phyloP scores from a whole-genome alignment of 2,329 filamentous ascomycete species.

The Diplocarpon rosae region DNA sequence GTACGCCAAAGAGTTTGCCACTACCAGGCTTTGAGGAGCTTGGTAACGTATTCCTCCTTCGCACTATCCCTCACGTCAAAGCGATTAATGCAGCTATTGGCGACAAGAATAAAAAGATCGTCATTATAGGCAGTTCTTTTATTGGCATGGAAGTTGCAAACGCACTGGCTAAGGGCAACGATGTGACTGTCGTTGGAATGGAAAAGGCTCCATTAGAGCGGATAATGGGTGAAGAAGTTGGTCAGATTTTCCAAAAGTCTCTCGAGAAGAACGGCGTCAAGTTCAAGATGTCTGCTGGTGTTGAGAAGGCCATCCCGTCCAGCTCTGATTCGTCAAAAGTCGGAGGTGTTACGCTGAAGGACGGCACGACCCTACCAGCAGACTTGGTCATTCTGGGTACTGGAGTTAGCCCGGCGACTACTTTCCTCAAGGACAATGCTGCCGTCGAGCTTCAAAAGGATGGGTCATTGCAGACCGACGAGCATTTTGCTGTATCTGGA shows the following conservation, averaged over 20 bases:
- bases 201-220: constrained; percentile 75
- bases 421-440: constrained; percentile 65
- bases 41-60: constrained; percentile 76
- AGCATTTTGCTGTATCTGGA: constrained; percentile 65
- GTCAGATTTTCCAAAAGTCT: constrained; percentile 65
- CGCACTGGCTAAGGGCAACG: constrained; percentile 66
- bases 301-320: constrained; percentile 73
- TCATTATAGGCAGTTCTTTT: constrained; percentile 85
- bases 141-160: constrained; percentile 98
- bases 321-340: constrained; percentile 57
- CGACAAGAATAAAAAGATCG: constrained; percentile 79
- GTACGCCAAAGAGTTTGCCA: constrained; percentile 63
- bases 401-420: constrained; percentile 76
- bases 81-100: constrained; percentile 71
- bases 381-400: constrained; percentile 89
- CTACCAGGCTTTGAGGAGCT: constrained; percentile 78
- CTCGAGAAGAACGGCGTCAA: constrained; percentile 82
- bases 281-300: constrained; percentile 70
- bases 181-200: constrained; percentile 81
- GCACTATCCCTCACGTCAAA: constrained; percentile 66
- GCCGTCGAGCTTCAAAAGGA: constrained; percentile 65
- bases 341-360: constrained; percentile 71
- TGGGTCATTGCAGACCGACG: constrained; percentile 74
- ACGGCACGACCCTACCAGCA: constrained; percentile 72
- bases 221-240: constrained; percentile 73